These are phyloP conservation scores for Mycena albidolilacea DNA, from an alignment of 768 basidiomycete species.

Conservation along the genomic window DNA sequence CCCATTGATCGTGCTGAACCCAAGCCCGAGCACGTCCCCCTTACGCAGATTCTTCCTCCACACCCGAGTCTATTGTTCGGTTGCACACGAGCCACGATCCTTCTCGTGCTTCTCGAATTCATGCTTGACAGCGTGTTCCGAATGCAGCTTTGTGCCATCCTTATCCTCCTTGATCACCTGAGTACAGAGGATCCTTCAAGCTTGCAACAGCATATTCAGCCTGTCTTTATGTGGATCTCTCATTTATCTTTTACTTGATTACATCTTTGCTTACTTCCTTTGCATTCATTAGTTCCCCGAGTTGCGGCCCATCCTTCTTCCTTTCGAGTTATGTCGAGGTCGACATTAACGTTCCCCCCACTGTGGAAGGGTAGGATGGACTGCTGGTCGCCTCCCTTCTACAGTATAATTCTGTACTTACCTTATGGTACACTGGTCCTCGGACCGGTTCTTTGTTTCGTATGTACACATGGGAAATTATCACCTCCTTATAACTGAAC, in stretches of 20 bases:
- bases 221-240: constrained; percentile 5
- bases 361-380: too few relatives aligned
- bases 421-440: too few relatives aligned
- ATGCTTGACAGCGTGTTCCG: not conserved
- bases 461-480: too few relatives aligned
- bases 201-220: constrained; percentile 1
- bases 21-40: not conserved
- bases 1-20: not conserved
- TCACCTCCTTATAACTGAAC: too few relatives aligned
- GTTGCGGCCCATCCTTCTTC: not conserved
- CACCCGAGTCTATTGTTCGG: not conserved
- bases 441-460: too few relatives aligned
- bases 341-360: too few relatives aligned
- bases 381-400: too few relatives aligned
- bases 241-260: not conserved
- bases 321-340: not conserved
- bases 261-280: too few relatives aligned
- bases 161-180: not conserved
- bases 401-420: too few relatives aligned
- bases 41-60: not conserved
- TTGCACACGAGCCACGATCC: not conserved
- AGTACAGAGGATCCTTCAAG: not conserved
- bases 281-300: not conserved
- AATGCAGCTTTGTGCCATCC: not conserved
- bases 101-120: not conserved